Evolutionary conservation across 371 early-diverging fungal genomes (phyloP).

Genomic region (Actinomucor elegans): DNA sequence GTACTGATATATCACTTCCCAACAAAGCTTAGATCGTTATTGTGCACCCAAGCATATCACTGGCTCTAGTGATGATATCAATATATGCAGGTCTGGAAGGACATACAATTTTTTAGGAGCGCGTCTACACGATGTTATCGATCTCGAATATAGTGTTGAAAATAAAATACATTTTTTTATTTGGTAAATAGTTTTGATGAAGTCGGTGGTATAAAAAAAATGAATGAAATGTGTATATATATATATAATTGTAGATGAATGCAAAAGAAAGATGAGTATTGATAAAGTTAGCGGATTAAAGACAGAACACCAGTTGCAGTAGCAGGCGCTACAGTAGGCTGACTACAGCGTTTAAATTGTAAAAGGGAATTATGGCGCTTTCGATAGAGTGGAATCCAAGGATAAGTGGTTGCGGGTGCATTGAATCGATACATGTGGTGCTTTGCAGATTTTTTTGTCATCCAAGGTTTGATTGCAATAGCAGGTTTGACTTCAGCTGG

Average conservation of each 20-base stretch:
- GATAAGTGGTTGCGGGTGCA: background rate
- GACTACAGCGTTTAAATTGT: constrained; percentile 2
- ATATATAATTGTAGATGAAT: background rate
- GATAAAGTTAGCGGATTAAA: background rate
- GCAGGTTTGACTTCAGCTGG: background rate
- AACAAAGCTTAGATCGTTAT: too few species aligned
- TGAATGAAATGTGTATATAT: background rate
- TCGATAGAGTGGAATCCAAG: constrained; percentile 16
- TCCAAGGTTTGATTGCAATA: background rate
- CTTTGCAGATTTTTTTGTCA: background rate
- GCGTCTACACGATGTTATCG: too few species aligned
- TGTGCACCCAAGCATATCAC: too few species aligned
- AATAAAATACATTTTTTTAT: background rate
- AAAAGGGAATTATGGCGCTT: constrained; percentile 12
- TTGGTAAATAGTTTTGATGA: background rate
- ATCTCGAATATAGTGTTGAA: too few species aligned
- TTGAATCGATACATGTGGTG: too few species aligned
- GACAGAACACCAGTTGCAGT: background rate
- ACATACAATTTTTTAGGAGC: too few species aligned
- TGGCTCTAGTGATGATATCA: too few species aligned
- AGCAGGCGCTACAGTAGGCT: background rate
- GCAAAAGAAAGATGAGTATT: background rate
- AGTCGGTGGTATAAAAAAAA: too few species aligned
- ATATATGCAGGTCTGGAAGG: too few species aligned
- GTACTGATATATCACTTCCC: too few species aligned